These are phyloP conservation scores for Neofusicoccum laricinum DNA, from an alignment of 2,329 filamentous ascomycete species.

Conservation along the genomic window DNA sequence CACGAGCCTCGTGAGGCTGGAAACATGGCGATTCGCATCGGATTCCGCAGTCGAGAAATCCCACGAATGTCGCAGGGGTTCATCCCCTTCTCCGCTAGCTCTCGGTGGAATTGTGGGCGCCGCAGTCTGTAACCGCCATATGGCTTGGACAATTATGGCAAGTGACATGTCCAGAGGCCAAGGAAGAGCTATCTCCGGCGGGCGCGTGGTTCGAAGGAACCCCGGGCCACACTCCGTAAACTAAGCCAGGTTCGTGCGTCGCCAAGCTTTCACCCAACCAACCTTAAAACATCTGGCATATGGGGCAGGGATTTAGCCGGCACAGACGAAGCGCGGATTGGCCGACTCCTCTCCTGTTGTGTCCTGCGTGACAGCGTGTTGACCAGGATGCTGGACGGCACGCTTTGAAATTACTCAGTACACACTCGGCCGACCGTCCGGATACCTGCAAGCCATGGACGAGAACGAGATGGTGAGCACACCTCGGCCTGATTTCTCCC, in stretches of 20 bases:
- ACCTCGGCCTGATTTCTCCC: constrained; percentile 8
- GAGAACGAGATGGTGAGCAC: not conserved
- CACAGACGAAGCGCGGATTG: not conserved
- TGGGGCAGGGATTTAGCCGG: not conserved
- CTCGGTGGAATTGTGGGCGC: not conserved
- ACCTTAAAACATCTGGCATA: constrained; percentile 13
- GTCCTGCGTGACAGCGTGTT: not conserved
- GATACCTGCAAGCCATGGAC: not conserved
- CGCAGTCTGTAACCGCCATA: not conserved
- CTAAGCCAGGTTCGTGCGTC: not conserved
- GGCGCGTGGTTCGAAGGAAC: not conserved
- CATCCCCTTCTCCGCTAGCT: not conserved
- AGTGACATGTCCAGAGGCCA: not conserved
- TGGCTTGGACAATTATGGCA: not conserved
- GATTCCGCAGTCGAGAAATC: not conserved
- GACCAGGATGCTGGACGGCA: not conserved
- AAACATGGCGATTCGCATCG: not conserved
- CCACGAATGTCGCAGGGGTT: not conserved
- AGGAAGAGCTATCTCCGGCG: not conserved
- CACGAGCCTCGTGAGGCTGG: not conserved
- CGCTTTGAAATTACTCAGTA: not conserved
- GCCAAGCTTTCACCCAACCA: constrained; percentile 3
- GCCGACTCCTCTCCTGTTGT: not conserved
- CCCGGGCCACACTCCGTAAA: not conserved
- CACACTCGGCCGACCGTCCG: not conserved